These are phyloP conservation scores for Phytophthora palmivora DNA, from an alignment of 352 stramenopile genomes.

Conservation along the genomic window DNA sequence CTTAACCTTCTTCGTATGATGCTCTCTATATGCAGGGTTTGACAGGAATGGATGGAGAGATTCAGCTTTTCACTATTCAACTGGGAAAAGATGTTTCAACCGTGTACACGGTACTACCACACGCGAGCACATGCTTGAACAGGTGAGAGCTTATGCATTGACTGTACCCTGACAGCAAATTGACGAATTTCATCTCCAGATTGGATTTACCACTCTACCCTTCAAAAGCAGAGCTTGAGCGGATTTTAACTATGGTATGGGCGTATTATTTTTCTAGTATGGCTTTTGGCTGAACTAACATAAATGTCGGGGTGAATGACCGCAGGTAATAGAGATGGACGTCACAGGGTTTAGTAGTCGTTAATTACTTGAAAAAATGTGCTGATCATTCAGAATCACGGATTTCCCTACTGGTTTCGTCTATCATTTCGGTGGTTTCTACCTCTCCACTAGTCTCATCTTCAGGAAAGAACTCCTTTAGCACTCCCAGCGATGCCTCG, in stretches of 20 bases:
- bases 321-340: slow-evolving; percentile 73
- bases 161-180: too few relatives aligned
- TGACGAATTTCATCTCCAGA: slow-evolving; percentile 37
- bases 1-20: not conserved
- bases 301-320: not conserved
- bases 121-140: slow-evolving; percentile 87
- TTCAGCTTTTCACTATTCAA: slow-evolving; percentile 82
- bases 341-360: slow-evolving; percentile 80
- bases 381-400: slow-evolving; percentile 30
- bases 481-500: slow-evolving; percentile 55
- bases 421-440: slow-evolving; percentile 30
- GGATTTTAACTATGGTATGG: slow-evolving; percentile 92
- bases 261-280: slow-evolving; percentile 2
- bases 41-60: slow-evolving; percentile 77
- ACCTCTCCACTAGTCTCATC: slow-evolving; percentile 22
- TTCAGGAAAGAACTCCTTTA: slow-evolving; percentile 59
- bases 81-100: slow-evolving; percentile 51
- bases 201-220: slow-evolving; percentile 81
- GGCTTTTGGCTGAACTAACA: slow-evolving; percentile 3
- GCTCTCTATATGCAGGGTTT: slow-evolving; percentile 43
- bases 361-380: slow-evolving; percentile 33
- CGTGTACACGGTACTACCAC: slow-evolving; percentile 65
- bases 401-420: slow-evolving; percentile 20
- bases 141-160: slow-evolving; percentile 39
- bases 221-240: slow-evolving; percentile 91